Evolutionary conservation across 2,329 filamentous ascomycete species (phyloP), one percentile per base, ranked within the genome.

Genomic region (Hymenoscyphus linearis): DNA sequence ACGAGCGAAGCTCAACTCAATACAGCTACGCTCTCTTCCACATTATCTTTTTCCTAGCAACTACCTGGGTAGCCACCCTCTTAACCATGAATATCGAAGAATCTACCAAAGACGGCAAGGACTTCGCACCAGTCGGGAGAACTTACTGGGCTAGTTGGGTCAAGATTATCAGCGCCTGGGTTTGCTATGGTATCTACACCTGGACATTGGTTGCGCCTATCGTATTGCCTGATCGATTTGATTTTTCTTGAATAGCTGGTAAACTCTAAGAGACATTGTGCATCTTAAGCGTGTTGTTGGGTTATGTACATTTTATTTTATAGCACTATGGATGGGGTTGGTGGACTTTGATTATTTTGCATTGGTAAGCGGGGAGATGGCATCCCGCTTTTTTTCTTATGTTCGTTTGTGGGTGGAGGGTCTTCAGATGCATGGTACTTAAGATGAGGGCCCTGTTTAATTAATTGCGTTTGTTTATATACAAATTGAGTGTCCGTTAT

Each of bases 111-210:
- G 82, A 83, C 59, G 82, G 85, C 55, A 87, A 92, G 69, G 88
- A 93, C 71, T 98, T 99, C 75, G 91, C 91, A 1, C 91, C 93
- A 0, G 93, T 99, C 3, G 95, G 95, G 22, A 83, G 95, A 62
- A 98, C 93, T 4, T 96, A 98, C 76, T 96, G 92, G 84, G 95
- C 95, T 35, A 96, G 91, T 72, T 99, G 96, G 95, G 92, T 97
- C 69, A 99, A 99, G 85, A 98, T 99, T 75, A 87, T 97, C 59
- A 96, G 93, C 76, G 88, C 93, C 18, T 99, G 95, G 95, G 87
- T 95, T 59, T 99, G 95, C 78, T 97, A 99, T 75, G 86, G 80
- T 57, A 90, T 99, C 75, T 99, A 98, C 72, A 84, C 87, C 31
- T 99, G 95, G 95, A 96, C 91, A 18, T 76, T 99, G 69, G 81